Evolutionary conservation across 768 basidiomycete genomes (phyloP).

Genomic region (Mycena vitilis): DNA sequence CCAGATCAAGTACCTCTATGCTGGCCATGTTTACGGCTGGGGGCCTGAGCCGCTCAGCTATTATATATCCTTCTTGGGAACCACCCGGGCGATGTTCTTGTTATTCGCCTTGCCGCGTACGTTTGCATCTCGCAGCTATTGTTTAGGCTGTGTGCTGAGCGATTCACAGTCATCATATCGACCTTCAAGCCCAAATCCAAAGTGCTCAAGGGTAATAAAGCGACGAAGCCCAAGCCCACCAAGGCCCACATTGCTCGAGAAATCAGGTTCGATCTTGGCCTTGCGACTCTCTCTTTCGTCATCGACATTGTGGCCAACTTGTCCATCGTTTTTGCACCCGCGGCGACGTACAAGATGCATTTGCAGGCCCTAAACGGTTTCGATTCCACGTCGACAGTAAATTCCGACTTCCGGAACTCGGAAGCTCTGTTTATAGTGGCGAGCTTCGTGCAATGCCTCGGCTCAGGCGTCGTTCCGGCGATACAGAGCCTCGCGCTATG

Average conservation of each 20-base stretch:
- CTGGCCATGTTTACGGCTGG: slow-evolving; percentile 80
- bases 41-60: slow-evolving; percentile 79
- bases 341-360: slow-evolving; percentile 53
- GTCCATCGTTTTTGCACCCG: slow-evolving; percentile 65
- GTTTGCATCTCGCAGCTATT: slow-evolving; percentile 37
- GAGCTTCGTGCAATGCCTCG: slow-evolving; percentile 69
- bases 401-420: slow-evolving; percentile 29
- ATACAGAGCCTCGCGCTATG: slow-evolving; percentile 79
- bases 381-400: not conserved
- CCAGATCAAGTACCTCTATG: slow-evolving; percentile 87
- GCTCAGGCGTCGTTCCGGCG: slow-evolving; percentile 74
- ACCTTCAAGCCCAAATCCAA: slow-evolving; percentile 63
- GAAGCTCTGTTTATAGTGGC: slow-evolving; percentile 70
- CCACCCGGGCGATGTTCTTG: slow-evolving; percentile 67
- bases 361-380: slow-evolving; percentile 6
- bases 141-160: not conserved
- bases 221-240: slow-evolving; percentile 57
- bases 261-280: slow-evolving; percentile 75
- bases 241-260: slow-evolving; percentile 68
- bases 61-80: slow-evolving; percentile 78
- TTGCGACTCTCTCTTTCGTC: slow-evolving; percentile 71
- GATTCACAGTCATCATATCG: slow-evolving; percentile 63
- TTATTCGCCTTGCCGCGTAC: slow-evolving; percentile 59
- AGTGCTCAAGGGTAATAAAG: slow-evolving; percentile 20
- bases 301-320: slow-evolving; percentile 74